Base-by-base conservation (phyloP, 2,329 filamentous ascomycete species). In the Colletotrichum gigasporum region DNA sequence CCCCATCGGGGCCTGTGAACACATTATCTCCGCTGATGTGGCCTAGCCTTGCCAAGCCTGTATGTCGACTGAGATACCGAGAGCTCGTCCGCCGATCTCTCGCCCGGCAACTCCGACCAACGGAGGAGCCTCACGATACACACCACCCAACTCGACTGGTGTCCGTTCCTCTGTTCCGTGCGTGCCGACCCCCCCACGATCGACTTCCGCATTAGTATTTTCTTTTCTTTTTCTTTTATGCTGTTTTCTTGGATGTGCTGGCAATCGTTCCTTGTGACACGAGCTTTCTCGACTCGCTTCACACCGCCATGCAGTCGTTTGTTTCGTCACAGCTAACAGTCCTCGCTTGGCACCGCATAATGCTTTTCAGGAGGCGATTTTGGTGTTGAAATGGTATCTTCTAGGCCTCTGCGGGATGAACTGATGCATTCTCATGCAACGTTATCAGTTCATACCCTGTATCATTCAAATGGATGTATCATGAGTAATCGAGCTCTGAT, bases 31-130 rank as follows among this genome's bases (percentile, higher is more conserved):
- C 34, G 61, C 56, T 30, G n/a, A 48, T 64, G 41, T 35, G 42
- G 61, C 56, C 39, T 64, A 50, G 56, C 48, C 61, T 61, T 61
- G 61, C 56, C 61, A 54, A 64, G 56, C 28, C 48, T 28, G 22
- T 54, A 48, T 35, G 56, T 54, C 35, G 48, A 61, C 34, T 41
- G 35, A 39, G 20, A 55, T 64, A 37, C 50, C 41, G 57, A 53
- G 26, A 34, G 34, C 35, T 64, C 48, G 28, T 42, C 50, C 35
- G 61, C 50, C 56, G 55, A 64, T 60, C 61, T 34, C 42, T 53
- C 18, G 55, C 55, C 61, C 55, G 48, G 56, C 48, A 50, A 48
- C 34, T 61, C 61, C 61, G 61, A 61, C 48, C 14, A 61, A 64
- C 56, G 61, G 56, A 64, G 61, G 56, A 61, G 61, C 61, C 57